Conservation (phyloP, 2,329 filamentous ascomycete species). For the Juglanconis sp. region DNA sequence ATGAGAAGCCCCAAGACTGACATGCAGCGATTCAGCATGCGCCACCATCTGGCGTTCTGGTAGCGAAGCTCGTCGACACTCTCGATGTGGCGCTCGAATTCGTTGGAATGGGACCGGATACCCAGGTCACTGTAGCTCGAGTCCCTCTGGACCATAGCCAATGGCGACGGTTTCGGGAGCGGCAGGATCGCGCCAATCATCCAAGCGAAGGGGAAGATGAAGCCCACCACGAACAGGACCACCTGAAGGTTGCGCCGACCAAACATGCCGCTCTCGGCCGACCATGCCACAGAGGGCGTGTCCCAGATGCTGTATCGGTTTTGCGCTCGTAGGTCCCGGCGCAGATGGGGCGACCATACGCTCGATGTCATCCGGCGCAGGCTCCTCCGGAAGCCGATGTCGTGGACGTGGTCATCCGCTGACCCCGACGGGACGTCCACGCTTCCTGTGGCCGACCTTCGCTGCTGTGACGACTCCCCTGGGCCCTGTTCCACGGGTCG, state of each 20-base stretch:
- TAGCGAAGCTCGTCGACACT: conserved; percentile 43
- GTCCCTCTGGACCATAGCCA: conserved; percentile 48
- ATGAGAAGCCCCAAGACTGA: conserved; percentile 53
- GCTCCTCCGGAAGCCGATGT: conserved; percentile 27
- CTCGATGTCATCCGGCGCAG: conserved; percentile 52
- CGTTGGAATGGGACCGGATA: conserved; percentile 28
- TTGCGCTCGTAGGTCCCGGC: conserved; percentile 55
- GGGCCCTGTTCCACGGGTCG: conserved; percentile 38
- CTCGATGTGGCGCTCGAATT: conserved; percentile 31
- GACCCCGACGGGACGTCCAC: conserved; percentile 43
- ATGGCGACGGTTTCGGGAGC: conserved; percentile 56
- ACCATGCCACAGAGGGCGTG: conserved; percentile 67
- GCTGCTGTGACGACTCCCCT: conserved; percentile 22
- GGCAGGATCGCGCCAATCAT: conserved; percentile 75
- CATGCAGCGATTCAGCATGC: conserved; percentile 57
- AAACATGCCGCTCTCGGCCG: conserved; percentile 56
- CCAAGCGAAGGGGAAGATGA: conserved; percentile 78
- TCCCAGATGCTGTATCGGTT: conserved; percentile 65
- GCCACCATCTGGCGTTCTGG: conserved; percentile 57
- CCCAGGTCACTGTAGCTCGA: conserved; percentile 39
- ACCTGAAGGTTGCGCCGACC: conserved; percentile 72
- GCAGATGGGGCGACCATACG: conserved; percentile 73
- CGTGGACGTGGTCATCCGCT: conserved; percentile 24
- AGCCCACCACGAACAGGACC: conserved; percentile 71
- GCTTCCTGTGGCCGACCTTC: conserved; percentile 33